Base-by-base conservation (phyloP, 495 filamentous ascomycete genomes). In the Pseudevernia furfuracea region DNA sequence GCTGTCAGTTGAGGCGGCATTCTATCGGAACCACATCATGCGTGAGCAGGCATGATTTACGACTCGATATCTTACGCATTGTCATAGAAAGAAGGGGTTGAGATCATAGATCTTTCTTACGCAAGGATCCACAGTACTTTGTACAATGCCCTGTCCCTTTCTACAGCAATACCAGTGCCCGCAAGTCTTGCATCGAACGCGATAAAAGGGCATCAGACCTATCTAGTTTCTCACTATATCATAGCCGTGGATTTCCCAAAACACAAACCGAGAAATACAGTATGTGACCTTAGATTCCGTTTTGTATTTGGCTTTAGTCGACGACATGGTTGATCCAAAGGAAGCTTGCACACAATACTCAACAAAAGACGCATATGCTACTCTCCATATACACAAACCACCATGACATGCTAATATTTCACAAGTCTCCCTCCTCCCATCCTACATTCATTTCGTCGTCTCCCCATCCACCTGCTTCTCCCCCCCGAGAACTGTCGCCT, bases 401-500 rank as follows among this genome's bases (percentile, higher is more conserved):
- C 46, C 23, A 12, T 48, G 44, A 23, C 17, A 28, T 28, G n/a
- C 46, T 5, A 12, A 3, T 48, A 23, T 28, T 36, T 7, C 14
- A 53, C 23, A 53, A 7, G 30, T 28, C 48, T 9, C 4, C 48
- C 21, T 4, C n/a, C 8, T n/a, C n/a, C 10, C n/a, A n/a, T n/a
- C n/a, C n/a, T 49, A 14, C 28, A 30, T 15, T 58, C 62, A 48
- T 2, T 25, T 59, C 25, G 38, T 4, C 28, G 36, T 34, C 17
- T 59, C 53, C 57, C 52, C 39, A 15, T 58, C 53, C 37, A 30
- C 44, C 59, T 14, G 28, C 62, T 59, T 59, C 44, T 65, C 59
- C 37, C 52, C 67, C 36, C 44, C 60, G 36, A 69, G 21, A 17
- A 66, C 63, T 12, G 67, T 63, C 43, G 39, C 67, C 25, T 69